phyloP scores from a whole-genome alignment of 2,329 filamentous ascomycete species.

The Lecanicillium sp. region DNA sequence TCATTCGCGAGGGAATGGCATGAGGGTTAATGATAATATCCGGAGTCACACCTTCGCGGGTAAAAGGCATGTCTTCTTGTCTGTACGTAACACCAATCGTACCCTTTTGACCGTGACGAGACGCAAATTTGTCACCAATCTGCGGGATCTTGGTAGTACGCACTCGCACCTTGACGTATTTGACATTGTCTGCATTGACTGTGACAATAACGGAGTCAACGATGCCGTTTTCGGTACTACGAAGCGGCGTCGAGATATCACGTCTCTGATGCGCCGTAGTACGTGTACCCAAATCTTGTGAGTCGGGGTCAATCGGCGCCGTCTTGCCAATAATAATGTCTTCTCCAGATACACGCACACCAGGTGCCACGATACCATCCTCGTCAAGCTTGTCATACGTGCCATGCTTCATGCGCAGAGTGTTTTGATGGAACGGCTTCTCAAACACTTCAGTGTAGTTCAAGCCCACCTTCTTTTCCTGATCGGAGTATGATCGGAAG shows the following conservation, averaged over 20 bases:
- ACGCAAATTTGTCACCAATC: slow-evolving; percentile 98
- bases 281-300: slow-evolving; percentile 86
- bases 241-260: slow-evolving; percentile 88
- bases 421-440: slow-evolving; percentile 84
- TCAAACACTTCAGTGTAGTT: slow-evolving; percentile 91
- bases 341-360: slow-evolving; percentile 89
- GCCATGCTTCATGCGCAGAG: slow-evolving; percentile 84
- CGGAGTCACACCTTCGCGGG: slow-evolving; percentile 79
- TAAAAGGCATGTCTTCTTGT: slow-evolving; percentile 98
- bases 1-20: slow-evolving; percentile 99
- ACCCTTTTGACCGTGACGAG: slow-evolving; percentile 97
- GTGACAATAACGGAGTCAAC: slow-evolving; percentile 90
- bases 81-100: slow-evolving; percentile 98
- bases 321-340: slow-evolving; percentile 99
- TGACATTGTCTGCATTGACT: slow-evolving; percentile 87
- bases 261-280: slow-evolving; percentile 86
- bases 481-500: slow-evolving; percentile 95
- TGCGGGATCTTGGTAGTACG: slow-evolving; percentile 96
- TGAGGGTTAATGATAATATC: slow-evolving; percentile 99
- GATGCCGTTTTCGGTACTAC: slow-evolving; percentile 95
- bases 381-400: slow-evolving; percentile 97
- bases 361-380: slow-evolving; percentile 89
- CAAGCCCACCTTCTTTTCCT: slow-evolving; percentile 92
- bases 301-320: slow-evolving; percentile 84
- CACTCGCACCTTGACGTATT: slow-evolving; percentile 95